Percentiles rank a stretch among this genome's conserved stretches.
phyloP scores from a whole-genome alignment of 1,139 yeast genomes.

The Hansenula lynferdii region DNA sequence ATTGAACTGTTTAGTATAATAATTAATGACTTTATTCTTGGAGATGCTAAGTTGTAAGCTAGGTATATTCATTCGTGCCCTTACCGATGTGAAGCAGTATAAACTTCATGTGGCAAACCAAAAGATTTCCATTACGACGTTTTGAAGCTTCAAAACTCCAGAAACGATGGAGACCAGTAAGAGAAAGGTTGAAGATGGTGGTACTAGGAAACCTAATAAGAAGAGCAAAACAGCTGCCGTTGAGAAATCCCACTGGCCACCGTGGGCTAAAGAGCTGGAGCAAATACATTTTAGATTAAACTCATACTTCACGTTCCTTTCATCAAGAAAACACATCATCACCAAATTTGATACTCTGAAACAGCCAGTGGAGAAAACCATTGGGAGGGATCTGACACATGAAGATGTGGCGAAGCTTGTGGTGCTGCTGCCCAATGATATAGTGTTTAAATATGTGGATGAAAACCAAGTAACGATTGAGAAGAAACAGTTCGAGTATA shows the following conservation, averaged over 20 bases:
- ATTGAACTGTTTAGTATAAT: background rate
- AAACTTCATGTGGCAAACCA: too few relatives aligned
- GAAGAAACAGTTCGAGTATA: constrained; percentile 42
- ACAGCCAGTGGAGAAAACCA: constrained; percentile 41
- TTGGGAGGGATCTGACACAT: constrained; percentile 31
- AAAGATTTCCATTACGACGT: too few relatives aligned
- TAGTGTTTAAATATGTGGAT: constrained; percentile 69
- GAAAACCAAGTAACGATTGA: constrained; percentile 56
- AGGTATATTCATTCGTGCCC: too few relatives aligned
- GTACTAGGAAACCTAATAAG: background rate
- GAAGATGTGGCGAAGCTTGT: constrained; percentile 62
- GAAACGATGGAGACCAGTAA: background rate
- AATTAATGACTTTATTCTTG: too few relatives aligned
- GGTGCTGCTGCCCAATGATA: constrained; percentile 62
- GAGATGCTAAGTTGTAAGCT: too few relatives aligned
- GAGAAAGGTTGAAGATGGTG: background rate
- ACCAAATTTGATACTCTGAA: constrained; percentile 48
- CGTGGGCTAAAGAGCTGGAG: constrained; percentile 32
- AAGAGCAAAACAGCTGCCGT: too few relatives aligned
- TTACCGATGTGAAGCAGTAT: too few relatives aligned
- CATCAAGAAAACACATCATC: constrained; percentile 48
- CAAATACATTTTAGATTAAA: constrained; percentile 43
- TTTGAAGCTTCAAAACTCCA: background rate
- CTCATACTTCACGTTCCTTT: constrained; percentile 52
- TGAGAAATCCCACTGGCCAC: constrained; percentile 16